Percentiles rank a stretch among this genome's conserved stretches.
Evolutionary conservation across 768 basidiomycete species (phyloP).

Genomic region (Collybiopsis confluens): DNA sequence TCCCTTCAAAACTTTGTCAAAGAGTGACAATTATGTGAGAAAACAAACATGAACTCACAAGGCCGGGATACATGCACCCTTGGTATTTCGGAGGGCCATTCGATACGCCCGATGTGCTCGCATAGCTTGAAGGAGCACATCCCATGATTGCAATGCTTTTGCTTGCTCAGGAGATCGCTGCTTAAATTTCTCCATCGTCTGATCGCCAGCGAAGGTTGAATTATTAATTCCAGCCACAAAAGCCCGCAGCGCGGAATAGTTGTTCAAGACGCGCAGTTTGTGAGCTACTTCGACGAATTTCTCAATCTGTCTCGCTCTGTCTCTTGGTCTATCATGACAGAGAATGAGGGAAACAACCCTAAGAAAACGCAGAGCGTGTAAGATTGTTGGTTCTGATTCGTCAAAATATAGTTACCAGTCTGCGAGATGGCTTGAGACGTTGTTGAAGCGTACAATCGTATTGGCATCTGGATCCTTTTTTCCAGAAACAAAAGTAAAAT

Average conservation of each 20-base stretch:
- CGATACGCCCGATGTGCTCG: conserved; percentile 90
- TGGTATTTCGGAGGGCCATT: conserved; percentile 79
- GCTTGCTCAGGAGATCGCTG: conserved; percentile 59
- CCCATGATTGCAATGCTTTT: conserved; percentile 79
- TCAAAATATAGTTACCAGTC: conserved; percentile 55
- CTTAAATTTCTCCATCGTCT: conserved; percentile 73
- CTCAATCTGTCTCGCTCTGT: conserved; percentile 79
- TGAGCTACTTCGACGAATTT: conserved; percentile 84
- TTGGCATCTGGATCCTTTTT: conserved; percentile 62
- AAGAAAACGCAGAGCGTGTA: conserved; percentile 2
- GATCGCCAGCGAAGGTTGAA: conserved; percentile 72
- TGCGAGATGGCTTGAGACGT: conserved; percentile 77
- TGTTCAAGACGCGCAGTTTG: conserved; percentile 77
- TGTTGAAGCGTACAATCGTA: conserved; percentile 70
- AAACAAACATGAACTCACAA: conserved; percentile 42
- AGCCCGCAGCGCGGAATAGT: conserved; percentile 90
- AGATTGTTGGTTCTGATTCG: conserved; percentile 1
- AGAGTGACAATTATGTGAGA: conserved; percentile 9
- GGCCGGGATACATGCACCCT: conserved; percentile 84
- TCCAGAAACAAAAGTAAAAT: conserved; percentile 68
- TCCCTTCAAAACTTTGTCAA: conserved; percentile 49
- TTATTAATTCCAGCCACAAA: conserved; percentile 92
- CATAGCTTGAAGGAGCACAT: conserved; percentile 76
- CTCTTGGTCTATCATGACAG: conserved; percentile 74
- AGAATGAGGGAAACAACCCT: conserved; percentile 93